Percentiles rank a stretch among this genome's conserved stretches.
These are phyloP conservation scores for Coelastrella sp. DNA, from an alignment of 139 green algal species.

Conservation along the genomic window DNA sequence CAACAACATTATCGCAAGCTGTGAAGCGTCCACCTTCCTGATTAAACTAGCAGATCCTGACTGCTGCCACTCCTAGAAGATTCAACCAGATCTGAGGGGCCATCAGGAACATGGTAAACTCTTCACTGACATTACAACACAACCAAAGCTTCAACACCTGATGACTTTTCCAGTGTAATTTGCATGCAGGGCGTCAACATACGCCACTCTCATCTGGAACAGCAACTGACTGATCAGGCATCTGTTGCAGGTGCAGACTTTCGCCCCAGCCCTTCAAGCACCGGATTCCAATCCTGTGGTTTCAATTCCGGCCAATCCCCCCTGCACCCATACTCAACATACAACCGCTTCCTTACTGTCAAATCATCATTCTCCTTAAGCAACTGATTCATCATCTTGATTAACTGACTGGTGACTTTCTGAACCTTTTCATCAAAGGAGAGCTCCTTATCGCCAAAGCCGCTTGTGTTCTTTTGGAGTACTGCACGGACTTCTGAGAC, in stretches of 20 bases:
- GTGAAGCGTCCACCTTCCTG: too few species aligned
- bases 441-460: constrained; percentile 33
- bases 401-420: constrained; percentile 11
- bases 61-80: too few species aligned
- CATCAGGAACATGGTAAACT: too few species aligned
- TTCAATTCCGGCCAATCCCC: constrained; percentile 59
- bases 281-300: constrained; percentile 52
- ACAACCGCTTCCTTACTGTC: constrained; percentile 46
- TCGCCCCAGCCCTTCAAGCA: constrained; percentile 24
- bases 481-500: constrained; percentile 35
- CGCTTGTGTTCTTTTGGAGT: constrained; percentile 7
- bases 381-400: constrained; percentile 11
- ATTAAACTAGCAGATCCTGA: too few species aligned
- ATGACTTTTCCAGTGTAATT: too few species aligned
- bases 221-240: too few species aligned
- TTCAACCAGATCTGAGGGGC: too few species aligned
- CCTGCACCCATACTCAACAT: constrained; percentile 56
- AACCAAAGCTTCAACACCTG: too few species aligned
- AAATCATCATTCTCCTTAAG: constrained; percentile 50
- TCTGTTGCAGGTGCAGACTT: constrained; percentile 23
- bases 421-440: constrained; percentile 41
- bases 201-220: too few species aligned
- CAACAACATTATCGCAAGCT: too few species aligned
- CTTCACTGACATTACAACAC: too few species aligned
- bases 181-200: too few species aligned